Conservation (phyloP, 768 basidiomycete genomes). For the Stropharia rugosoannulata region DNA sequence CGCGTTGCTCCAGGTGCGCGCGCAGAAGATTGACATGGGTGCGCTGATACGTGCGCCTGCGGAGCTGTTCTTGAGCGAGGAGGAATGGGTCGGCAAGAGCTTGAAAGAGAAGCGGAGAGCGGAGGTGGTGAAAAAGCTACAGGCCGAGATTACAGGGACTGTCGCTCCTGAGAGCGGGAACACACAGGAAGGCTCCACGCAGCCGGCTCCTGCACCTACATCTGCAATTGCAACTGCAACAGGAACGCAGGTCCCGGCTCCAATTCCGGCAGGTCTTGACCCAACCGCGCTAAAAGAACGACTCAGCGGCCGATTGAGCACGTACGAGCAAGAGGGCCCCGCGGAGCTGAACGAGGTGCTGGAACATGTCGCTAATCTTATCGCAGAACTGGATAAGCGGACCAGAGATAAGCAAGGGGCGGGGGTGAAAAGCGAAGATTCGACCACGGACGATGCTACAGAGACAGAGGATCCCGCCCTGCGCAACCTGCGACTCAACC, state of each 20-base stretch:
- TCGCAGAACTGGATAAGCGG: constrained; percentile 42
- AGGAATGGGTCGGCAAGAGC: constrained; percentile 49
- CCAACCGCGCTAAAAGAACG: constrained; percentile 20
- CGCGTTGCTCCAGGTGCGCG: constrained; percentile 38
- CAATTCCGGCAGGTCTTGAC: constrained; percentile 32
- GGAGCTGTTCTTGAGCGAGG: constrained; percentile 49
- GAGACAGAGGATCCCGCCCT: constrained; percentile 46
- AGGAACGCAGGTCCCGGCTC: constrained; percentile 32
- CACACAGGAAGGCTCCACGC: not conserved
- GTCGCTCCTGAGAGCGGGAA: too few species aligned
- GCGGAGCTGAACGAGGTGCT: constrained; percentile 57
- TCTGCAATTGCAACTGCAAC: constrained; percentile 12
- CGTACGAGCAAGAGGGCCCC: constrained; percentile 39
- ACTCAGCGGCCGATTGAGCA: constrained; percentile 11
- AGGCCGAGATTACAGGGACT: not conserved
- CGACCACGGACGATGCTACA: not conserved
- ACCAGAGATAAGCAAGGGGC: constrained; percentile 5
- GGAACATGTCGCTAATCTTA: constrained; percentile 52
- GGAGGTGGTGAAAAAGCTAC: not conserved
- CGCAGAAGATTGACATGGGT: constrained; percentile 54
- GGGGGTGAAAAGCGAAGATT: not conserved
- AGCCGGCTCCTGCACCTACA: not conserved
- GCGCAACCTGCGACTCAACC: constrained; percentile 65
- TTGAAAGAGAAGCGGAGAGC: constrained; percentile 32
- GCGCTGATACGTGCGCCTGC: constrained; percentile 44